phyloP scores from a whole-genome alignment of 176 grass and related monocot species.

The Oropetium thomaeum region DNA sequence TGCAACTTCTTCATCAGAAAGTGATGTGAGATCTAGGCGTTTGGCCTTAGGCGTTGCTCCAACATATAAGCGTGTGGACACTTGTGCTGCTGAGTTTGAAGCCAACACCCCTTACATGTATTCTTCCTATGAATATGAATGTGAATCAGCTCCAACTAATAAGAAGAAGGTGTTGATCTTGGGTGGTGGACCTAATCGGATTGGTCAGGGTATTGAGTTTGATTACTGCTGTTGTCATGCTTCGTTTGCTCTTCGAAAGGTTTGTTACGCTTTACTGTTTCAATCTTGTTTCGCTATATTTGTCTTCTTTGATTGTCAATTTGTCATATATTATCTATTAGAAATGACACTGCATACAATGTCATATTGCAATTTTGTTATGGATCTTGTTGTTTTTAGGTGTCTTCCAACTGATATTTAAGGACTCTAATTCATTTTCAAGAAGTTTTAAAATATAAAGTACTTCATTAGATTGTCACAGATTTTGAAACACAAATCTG shows the following conservation, averaged over 20 bases:
- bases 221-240: slow-evolving; percentile 99
- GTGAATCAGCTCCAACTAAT: slow-evolving; percentile 75
- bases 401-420: neutral
- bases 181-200: slow-evolving; percentile 96
- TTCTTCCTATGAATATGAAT: slow-evolving; percentile 95
- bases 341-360: neutral
- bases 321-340: neutral
- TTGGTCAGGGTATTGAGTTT: slow-evolving; percentile 97
- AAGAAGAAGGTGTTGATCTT: slow-evolving; percentile 97
- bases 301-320: neutral
- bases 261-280: slow-evolving; percentile 26
- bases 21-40: slow-evolving; percentile 71
- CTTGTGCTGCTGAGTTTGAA: slow-evolving; percentile 99
- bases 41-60: slow-evolving; percentile 64
- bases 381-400: neutral
- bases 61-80: slow-evolving; percentile 96
- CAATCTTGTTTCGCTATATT: neutral
- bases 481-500: neutral
- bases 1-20: slow-evolving; percentile 73
- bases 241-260: slow-evolving; percentile 92
- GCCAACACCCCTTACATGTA: slow-evolving; percentile 99
- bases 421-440: neutral
- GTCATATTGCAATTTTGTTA: neutral
- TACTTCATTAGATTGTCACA: neutral
- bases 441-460: neutral